phyloP scores from a whole-genome alignment of 106 monocot genomes.

The Platanthera zijinensis region DNA sequence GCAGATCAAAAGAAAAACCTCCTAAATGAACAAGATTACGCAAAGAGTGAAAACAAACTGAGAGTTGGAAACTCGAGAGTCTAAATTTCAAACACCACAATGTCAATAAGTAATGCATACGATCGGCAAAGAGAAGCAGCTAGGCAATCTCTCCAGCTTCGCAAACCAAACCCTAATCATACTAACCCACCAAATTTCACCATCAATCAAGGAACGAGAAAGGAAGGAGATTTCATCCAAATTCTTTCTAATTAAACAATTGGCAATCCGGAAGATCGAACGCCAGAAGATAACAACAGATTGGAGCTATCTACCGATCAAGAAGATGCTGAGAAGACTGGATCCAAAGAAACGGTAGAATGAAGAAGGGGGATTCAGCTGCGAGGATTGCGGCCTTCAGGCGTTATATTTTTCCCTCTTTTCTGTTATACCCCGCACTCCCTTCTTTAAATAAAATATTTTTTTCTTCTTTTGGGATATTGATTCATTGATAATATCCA shows the following conservation, averaged over 20 bases:
- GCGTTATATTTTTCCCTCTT: constrained; percentile 2
- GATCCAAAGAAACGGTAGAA: background rate
- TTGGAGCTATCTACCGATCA: background rate
- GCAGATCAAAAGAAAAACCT: background rate
- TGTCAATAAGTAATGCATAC: background rate
- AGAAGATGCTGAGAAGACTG: background rate
- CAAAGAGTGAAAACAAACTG: background rate
- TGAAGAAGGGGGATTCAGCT: background rate
- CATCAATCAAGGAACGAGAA: background rate
- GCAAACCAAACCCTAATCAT: constrained; percentile 4
- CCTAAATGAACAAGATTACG: background rate
- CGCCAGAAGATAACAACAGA: background rate
- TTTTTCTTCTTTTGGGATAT: too few species aligned
- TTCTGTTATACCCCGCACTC: background rate
- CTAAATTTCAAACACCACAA: background rate
- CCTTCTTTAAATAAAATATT: too few species aligned
- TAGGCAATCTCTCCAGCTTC: background rate
- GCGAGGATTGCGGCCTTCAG: background rate
- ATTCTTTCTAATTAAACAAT: background rate
- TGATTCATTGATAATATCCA: too few species aligned
- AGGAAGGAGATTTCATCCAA: background rate
- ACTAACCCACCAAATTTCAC: background rate
- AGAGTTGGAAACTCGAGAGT: background rate
- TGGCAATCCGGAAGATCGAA: background rate
- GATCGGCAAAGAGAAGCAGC: background rate